Evolutionary conservation across 2,329 filamentous ascomycete genomes (phyloP), one percentile per base, ranked within the genome.

Genomic region (Ophiostoma quercus): DNA sequence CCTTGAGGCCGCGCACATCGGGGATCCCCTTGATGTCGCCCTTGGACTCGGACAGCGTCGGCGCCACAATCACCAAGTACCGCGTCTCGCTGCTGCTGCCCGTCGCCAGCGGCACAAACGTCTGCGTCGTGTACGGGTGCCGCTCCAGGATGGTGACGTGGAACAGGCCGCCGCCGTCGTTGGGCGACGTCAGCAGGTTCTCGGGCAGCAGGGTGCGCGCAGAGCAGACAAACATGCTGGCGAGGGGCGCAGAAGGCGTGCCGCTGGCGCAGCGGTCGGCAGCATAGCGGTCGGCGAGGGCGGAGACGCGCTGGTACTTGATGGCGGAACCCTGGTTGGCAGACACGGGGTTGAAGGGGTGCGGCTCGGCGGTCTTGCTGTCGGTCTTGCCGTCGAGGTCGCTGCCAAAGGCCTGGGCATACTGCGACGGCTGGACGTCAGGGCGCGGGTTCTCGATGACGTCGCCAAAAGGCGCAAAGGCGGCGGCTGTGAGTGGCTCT

Each of bases 91-190:
- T 63, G 19, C 80, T 85, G 12, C 78, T 74, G 66, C 77, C 76
- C n/a, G 80, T 80, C 12, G 80, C 86, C 67, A 97, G 82, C 0
- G 95, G 95, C 62, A 92, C 85, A 79, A 99, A 98, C 0, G 93
- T 97, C 81, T 99, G 95, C 1, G 92, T 92, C 1, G 95, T 98
- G 79, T 89, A 98, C 0, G 95, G 94, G 79, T 99, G 95, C 54
- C 95, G 85, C 79, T 99, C 95, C 39, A 98, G 86, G 70, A 97
- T 86, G 25, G 80, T 80, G 69, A 97, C 84, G 65, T 85, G 82
- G 77, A 97, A 91, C 3, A 85, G 1, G 75, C 71, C 73, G 69
- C 74, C 65, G 32, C 43, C 68, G 14, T 37, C 22, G 32, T 22
- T 43, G 19, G 41, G 41, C 11, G 65, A 41, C 39, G 37, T 29